These are phyloP conservation scores for Nemania diffusa DNA, from an alignment of 2,329 filamentous ascomycete species.

Conservation along the genomic window DNA sequence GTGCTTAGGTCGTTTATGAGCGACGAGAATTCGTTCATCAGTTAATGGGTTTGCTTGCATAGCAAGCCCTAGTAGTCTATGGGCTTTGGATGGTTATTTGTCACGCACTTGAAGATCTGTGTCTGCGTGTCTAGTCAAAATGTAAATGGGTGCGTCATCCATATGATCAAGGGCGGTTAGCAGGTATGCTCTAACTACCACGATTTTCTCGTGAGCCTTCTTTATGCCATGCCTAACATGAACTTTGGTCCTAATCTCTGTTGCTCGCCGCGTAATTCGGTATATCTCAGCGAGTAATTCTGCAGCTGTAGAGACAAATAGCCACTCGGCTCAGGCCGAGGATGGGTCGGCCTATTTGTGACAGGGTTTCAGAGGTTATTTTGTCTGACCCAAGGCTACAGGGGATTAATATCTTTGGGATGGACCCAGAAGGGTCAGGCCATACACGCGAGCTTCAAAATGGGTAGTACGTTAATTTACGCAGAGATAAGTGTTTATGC, in stretches of 20 bases:
- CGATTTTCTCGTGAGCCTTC: not conserved
- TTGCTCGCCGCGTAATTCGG: slow-evolving; percentile 2
- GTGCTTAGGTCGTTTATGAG: too few species aligned
- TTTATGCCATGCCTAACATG: slow-evolving; percentile 3
- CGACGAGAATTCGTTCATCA: not conserved
- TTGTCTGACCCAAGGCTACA: slow-evolving; percentile 36
- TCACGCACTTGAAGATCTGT: too few species aligned
- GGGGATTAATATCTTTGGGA: slow-evolving; percentile 16
- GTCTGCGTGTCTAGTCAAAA: too few species aligned
- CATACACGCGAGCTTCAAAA: slow-evolving; percentile 8
- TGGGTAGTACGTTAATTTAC: not conserved
- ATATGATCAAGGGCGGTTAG: not conserved
- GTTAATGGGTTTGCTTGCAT: not conserved
- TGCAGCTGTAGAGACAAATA: slow-evolving; percentile 38
- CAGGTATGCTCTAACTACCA: not conserved
- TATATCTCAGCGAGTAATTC: slow-evolving; percentile 24
- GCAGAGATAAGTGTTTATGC: not conserved
- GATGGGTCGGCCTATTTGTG: slow-evolving; percentile 43
- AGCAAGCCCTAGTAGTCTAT: too few species aligned
- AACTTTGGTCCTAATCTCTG: not conserved
- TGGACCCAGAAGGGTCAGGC: slow-evolving; percentile 5
- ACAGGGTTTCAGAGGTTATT: slow-evolving; percentile 48
- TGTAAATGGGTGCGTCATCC: too few species aligned
- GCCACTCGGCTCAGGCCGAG: slow-evolving; percentile 47
- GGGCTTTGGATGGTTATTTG: too few species aligned